Evolutionary conservation across 345 rosid species (phyloP), one percentile per base, ranked within the genome.

Genomic region (Theobroma cacao): DNA sequence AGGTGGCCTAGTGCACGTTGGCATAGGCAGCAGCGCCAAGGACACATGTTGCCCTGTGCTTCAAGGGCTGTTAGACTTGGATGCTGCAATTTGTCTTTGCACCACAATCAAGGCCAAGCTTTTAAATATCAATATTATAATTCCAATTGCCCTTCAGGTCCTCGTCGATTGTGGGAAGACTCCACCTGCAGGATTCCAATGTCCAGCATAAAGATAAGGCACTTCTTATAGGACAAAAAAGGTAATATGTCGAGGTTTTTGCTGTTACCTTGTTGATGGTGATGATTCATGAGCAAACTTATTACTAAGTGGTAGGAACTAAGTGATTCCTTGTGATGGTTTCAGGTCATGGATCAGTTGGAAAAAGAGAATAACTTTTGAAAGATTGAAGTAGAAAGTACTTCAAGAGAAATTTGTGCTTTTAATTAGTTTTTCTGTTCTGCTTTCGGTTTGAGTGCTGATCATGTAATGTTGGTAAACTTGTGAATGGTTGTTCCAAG

Each of bases 31-130:
- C 43, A 83, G 91, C 50, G 92, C 96, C 3, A 89, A 92, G 87
- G 92, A 88, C 33, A 24, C 87, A 7, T 95, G 99, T 79, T 96
- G 99, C 71, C 98, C 99, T 0, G 85, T 96, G 61, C 91, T 96
- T n/a, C 79, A 85, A 65, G 94, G 92, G 47, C 84, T 96, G 36
- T 71, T 84, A 38, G 98, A 85, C 80, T 85, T 94, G 75, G 99
- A 96, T 64, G 98, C 97, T 8, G 98, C 99, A 0, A 18, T 95
- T 17, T 95, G 99, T 79, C 97, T 95, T 8, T 95, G 98, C 86
- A 93, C 97, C 75, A 88, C 91, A 81, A 91, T 95, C 58, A 91
- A 83, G 67, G 89, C 79, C 3, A 95, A 95, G 84, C 96, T 95
- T 79, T 88, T 95, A 2, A 95, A 93, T 62, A 74, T 95, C 47